A percentile compares a stretch with the other conserved stretches of the same genome.
These are phyloP conservation scores for Globisporangium barbulae DNA, from an alignment of 352 stramenopile species.

Conservation along the genomic window DNA sequence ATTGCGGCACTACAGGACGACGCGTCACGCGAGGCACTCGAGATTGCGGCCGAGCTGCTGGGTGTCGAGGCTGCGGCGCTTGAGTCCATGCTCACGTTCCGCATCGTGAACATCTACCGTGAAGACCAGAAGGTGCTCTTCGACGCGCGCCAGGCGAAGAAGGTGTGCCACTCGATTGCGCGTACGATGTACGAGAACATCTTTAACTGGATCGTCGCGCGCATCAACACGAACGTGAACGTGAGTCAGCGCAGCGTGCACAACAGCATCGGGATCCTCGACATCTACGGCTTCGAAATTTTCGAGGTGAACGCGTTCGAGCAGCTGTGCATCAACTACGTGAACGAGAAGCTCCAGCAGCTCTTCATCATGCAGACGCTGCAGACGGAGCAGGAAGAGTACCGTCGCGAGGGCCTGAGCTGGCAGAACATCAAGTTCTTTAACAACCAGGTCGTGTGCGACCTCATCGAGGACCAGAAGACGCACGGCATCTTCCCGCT, in stretches of 20 bases:
- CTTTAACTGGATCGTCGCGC: constrained; percentile 86
- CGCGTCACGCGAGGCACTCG: constrained; percentile 46
- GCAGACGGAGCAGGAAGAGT: constrained; percentile 76
- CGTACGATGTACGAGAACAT: constrained; percentile 88
- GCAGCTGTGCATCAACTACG: constrained; percentile 91
- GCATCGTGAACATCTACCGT: constrained; percentile 76
- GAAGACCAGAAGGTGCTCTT: constrained; percentile 79
- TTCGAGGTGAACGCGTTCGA: constrained; percentile 90
- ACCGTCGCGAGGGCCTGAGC: constrained; percentile 65
- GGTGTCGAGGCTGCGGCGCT: constrained; percentile 61
- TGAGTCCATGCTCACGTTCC: constrained; percentile 72
- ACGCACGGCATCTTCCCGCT: constrained; percentile 80
- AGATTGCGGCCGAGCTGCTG: constrained; percentile 55
- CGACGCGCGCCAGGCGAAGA: constrained; percentile 70
- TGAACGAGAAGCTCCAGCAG: constrained; percentile 88
- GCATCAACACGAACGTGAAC: constrained; percentile 84
- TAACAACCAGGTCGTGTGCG: constrained; percentile 88
- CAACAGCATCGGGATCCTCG: constrained; percentile 85
- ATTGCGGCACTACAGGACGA: constrained; percentile 58
- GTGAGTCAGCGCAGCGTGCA: constrained; percentile 54
- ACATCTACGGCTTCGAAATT: constrained; percentile 91
- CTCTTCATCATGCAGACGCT: constrained; percentile 87
- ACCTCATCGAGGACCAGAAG: constrained; percentile 86
- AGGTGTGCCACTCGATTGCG: constrained; percentile 83
- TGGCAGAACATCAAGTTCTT: constrained; percentile 80